These are phyloP conservation scores for Cicer bijugum DNA, from an alignment of 306 rosid genomes.

Conservation along the genomic window DNA sequence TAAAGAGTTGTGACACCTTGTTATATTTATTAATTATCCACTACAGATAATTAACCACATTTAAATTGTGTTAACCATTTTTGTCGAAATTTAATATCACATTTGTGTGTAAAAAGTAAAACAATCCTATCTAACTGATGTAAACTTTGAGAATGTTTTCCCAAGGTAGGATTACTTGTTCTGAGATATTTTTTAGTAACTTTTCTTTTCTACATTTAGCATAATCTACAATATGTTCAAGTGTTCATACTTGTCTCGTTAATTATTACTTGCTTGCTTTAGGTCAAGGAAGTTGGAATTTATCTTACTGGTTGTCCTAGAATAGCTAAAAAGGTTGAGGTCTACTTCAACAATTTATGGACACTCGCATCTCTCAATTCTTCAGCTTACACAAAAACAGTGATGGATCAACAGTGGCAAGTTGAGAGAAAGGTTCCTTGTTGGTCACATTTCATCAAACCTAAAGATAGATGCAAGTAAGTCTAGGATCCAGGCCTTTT, in stretches of 20 bases:
- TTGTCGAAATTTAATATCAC: too few relatives aligned
- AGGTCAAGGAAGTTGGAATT: conserved; percentile 96
- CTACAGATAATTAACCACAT: too few relatives aligned
- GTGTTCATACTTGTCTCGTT: conserved; percentile 33
- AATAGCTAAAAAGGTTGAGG: conserved; percentile 70
- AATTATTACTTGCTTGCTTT: conserved; percentile 27
- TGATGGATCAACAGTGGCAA: conserved; percentile 86
- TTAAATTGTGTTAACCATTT: too few relatives aligned
- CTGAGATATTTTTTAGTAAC: too few relatives aligned
- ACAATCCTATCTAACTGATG: too few relatives aligned
- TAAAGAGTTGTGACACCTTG: too few relatives aligned
- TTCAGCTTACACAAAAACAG: conserved; percentile 63
- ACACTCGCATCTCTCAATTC: conserved; percentile 64
- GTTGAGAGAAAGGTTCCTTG: conserved; percentile 81
- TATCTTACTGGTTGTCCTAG: conserved; percentile 74
- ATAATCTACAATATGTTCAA: conserved; percentile 1
- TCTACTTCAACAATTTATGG: conserved; percentile 83
- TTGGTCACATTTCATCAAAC: conserved; percentile 82
- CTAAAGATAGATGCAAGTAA: conserved; percentile 71
- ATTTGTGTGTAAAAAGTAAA: too few relatives aligned
- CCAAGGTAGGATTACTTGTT: too few relatives aligned
- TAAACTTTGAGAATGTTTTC: too few relatives aligned
- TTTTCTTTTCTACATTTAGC: too few relatives aligned
- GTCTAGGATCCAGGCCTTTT: conserved; percentile 47
- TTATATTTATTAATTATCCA: too few relatives aligned